Evolutionary conservation across 2,329 filamentous ascomycete species (phyloP).

Genomic region (Thielaviopsis musarum): DNA sequence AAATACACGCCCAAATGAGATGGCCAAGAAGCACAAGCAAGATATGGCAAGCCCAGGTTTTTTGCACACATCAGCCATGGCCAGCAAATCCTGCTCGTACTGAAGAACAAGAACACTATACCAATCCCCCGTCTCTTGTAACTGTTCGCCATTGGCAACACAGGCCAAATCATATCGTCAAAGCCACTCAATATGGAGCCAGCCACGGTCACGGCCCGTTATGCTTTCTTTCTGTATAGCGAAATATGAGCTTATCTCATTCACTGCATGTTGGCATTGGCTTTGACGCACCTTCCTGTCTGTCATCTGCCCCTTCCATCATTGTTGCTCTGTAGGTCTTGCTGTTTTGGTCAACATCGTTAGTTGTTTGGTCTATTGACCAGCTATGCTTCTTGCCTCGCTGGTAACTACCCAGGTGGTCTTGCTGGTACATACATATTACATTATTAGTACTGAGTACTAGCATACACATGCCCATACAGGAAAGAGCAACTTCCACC

Average conservation of each 20-base stretch:
- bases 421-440: neutral
- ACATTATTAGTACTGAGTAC: neutral
- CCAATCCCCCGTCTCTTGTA: neutral
- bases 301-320: neutral
- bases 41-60: neutral
- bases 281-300: neutral
- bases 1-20: neutral
- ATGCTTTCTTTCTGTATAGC: neutral
- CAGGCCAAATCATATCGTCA: neutral
- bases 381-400: neutral
- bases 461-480: too few relatives aligned
- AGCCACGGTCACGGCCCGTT: neutral
- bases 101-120: neutral
- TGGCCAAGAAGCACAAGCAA: neutral
- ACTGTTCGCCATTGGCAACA: neutral
- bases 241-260: neutral
- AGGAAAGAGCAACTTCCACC: too few relatives aligned
- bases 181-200: too few relatives aligned
- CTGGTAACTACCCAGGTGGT: neutral
- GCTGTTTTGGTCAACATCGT: neutral
- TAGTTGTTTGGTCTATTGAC: neutral
- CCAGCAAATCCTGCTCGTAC: neutral
- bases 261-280: neutral
- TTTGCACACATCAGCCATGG: neutral
- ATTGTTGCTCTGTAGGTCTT: neutral